phyloP scores from a whole-genome alignment of 768 basidiomycete genomes.

The Royoungia palumana region DNA sequence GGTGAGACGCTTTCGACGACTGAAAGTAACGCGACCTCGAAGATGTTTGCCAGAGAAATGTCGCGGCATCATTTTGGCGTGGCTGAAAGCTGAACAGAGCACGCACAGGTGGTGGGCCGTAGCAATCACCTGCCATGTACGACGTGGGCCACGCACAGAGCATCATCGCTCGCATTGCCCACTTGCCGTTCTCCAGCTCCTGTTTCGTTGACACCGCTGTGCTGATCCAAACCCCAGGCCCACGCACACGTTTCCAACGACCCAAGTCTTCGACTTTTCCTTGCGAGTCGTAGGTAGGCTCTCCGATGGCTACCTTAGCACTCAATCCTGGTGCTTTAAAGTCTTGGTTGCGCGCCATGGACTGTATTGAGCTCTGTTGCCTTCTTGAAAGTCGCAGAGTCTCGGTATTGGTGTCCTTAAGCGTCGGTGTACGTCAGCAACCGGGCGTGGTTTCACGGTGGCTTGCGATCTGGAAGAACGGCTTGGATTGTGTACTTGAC shows the following conservation, averaged over 20 bases:
- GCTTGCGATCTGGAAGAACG: constrained; percentile 24
- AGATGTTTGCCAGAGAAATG: constrained; percentile 43
- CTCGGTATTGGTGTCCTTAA: constrained; percentile 43
- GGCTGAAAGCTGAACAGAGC: constrained; percentile 36
- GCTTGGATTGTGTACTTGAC: constrained; percentile 18
- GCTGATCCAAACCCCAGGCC: constrained; percentile 30
- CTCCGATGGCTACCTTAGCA: constrained; percentile 6
- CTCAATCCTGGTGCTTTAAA: constrained; percentile 53
- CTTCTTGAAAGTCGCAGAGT: constrained; percentile 16
- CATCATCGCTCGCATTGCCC: constrained; percentile 25
- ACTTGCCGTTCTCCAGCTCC: constrained; percentile 26
- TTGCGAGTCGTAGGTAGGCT: constrained; percentile 21
- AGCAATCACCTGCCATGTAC: constrained; percentile 1
- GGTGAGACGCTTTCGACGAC: constrained; percentile 34
- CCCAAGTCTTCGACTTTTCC: constrained; percentile 45
- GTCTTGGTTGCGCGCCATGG: constrained; percentile 53
- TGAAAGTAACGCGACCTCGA: constrained; percentile 7
- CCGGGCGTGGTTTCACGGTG: constrained; percentile 50
- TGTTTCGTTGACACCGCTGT: constrained; percentile 13
- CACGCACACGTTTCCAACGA: constrained; percentile 39
- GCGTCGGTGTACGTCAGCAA: constrained; percentile 51
- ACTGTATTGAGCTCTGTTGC: constrained; percentile 30
- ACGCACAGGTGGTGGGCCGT: constrained; percentile 32
- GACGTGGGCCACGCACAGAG: constrained; percentile 37
- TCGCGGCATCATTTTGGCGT: constrained; percentile 39